Percentiles rank a stretch among this genome's conserved stretches.
Evolutionary conservation across 805 yeast genomes (phyloP).

Genomic region (Jamesozyma gamospora): DNA sequence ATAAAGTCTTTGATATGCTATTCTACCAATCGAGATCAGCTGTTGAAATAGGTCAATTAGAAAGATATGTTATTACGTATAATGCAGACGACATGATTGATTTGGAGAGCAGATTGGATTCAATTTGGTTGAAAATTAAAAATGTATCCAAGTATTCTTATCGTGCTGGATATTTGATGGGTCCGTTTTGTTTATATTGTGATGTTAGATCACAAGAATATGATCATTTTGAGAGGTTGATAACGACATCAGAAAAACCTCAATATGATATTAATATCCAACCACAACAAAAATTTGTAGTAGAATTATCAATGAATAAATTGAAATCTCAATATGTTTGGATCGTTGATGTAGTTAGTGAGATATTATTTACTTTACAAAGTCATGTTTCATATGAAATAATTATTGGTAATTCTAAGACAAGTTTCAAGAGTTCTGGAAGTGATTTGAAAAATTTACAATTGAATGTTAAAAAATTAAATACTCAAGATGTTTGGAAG

Average conservation of each 20-base stretch:
- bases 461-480: constrained; percentile 39
- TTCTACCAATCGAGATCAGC: constrained; percentile 6
- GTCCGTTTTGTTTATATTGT: constrained; percentile 62
- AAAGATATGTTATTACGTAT: constrained; percentile 35
- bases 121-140: constrained; percentile 47
- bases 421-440: not conserved
- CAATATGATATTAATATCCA: constrained; percentile 56
- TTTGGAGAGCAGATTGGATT: constrained; percentile 9
- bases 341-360: constrained; percentile 63
- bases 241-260: constrained; percentile 62
- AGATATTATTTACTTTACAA: constrained; percentile 53
- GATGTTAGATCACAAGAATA: constrained; percentile 52
- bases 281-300: constrained; percentile 56
- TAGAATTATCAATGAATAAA: constrained; percentile 55
- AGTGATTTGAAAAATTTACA: constrained; percentile 19
- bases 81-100: not conserved
- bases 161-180: constrained; percentile 65
- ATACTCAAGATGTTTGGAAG: constrained; percentile 66
- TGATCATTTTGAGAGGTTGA: constrained; percentile 37
- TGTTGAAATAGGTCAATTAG: constrained; percentile 48
- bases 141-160: constrained; percentile 41
- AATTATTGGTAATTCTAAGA: constrained; percentile 22
- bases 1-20: not conserved
- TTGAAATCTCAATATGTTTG: constrained; percentile 48
- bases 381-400: constrained; percentile 56